Evolutionary conservation across 345 rosid genomes (phyloP), one percentile per base, ranked within the genome.

Genomic region (Populus deltoides): DNA sequence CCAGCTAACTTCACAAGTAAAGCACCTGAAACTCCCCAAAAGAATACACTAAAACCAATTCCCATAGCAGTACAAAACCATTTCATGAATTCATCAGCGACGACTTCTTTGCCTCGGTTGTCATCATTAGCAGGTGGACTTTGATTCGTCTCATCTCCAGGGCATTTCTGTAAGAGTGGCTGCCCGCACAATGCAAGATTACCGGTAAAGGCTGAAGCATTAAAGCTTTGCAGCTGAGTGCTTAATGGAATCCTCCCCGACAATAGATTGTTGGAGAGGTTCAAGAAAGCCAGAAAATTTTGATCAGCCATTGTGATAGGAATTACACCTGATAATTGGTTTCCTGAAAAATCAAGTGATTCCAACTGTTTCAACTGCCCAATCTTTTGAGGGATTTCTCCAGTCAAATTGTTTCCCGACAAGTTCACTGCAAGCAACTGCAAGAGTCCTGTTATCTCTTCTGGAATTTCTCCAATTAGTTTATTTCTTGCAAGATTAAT

Each of bases 181-280:
- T n/a, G 12, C 27, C 67, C 76, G 33, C 47, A 73, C 7, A 73
- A 45, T 31, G 29, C 66, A 15, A 15, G 66, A 24, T 73, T 73
- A 10, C 67, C 47, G 6, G 29, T 36, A 61, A 55, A 73, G 36
- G 18, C 16, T 3, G 45, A 55, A 3, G 49, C 39, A 57, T 31
- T 38, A 15, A 73, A 73, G 45, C 47, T 35, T 45, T 73, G 76
- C 15, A 73, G 76, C 41, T 73, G 76, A 73, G 66, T 55, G 66
- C 76, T 22, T 20, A 49, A 73, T 7, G 76, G 76, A 55, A 73
- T 73, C 55, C 17, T 55, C 12, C 76, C 67, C 1, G 29, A 35
- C 11, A 73, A 36, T 39, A 35, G 31, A 53, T 73, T 73, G 29
- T 31, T 33, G 16, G 76, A 73, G 66, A 73, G 38, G 67, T 73